These are phyloP conservation scores for Eucalyptus curtisii DNA, from an alignment of 345 rosid species.

Conservation along the genomic window DNA sequence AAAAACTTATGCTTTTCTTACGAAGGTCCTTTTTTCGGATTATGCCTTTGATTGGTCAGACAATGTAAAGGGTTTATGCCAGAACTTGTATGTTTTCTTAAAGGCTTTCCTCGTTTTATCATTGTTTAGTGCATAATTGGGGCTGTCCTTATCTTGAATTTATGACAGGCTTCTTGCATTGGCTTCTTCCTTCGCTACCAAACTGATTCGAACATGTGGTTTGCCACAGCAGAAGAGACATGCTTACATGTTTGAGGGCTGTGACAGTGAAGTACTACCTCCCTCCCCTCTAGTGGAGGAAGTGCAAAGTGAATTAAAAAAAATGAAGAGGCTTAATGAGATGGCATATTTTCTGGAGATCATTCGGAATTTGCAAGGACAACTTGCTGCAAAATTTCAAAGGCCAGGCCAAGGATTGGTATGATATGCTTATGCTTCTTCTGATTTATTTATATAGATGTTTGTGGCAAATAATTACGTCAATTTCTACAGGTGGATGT, in stretches of 20 bases:
- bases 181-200: conserved; percentile 72
- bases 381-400: conserved; percentile 48
- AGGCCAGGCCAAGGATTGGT: conserved; percentile 62
- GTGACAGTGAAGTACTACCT: conserved; percentile 20
- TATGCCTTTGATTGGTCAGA: neutral
- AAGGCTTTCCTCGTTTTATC: neutral
- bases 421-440: conserved; percentile 8
- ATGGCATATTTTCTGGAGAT: conserved; percentile 84
- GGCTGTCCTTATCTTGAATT: conserved; percentile 3
- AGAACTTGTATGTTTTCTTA: neutral
- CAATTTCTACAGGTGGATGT: conserved; percentile 38
- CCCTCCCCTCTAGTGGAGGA: conserved; percentile 37
- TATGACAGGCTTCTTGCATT: conserved; percentile 65
- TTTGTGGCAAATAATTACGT: neutral
- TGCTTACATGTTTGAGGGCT: conserved; percentile 18
- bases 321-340: conserved; percentile 46
- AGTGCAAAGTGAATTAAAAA: conserved; percentile 21
- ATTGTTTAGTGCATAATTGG: neutral
- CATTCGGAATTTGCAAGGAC: conserved; percentile 64
- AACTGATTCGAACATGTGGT: conserved; percentile 72
- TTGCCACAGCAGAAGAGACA: conserved; percentile 43
- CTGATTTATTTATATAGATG: neutral
- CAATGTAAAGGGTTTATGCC: neutral
- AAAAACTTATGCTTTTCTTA: neutral
- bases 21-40: neutral